These are phyloP conservation scores for Pulveroboletus sp. DNA, from an alignment of 768 basidiomycete genomes.

Conservation along the genomic window DNA sequence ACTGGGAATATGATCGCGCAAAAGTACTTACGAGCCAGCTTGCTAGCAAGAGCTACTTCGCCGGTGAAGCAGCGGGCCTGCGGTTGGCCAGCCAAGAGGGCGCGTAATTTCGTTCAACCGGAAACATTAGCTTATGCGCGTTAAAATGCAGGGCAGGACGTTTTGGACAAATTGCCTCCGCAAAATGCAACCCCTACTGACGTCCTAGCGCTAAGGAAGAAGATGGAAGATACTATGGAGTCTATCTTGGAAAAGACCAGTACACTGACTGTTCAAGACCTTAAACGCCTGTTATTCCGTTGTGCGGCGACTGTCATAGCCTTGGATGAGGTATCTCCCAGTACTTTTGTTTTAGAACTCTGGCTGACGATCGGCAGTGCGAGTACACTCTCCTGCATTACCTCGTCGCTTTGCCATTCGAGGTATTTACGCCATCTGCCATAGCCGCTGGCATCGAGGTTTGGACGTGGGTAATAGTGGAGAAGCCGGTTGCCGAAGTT, in stretches of 20 bases:
- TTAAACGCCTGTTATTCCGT: slow-evolving; percentile 81
- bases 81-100: slow-evolving; percentile 64
- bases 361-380: slow-evolving; percentile 45
- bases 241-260: slow-evolving; percentile 71
- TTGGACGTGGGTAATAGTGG: slow-evolving; percentile 94
- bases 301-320: slow-evolving; percentile 80
- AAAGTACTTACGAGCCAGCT: slow-evolving; percentile 81
- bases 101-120: slow-evolving; percentile 24
- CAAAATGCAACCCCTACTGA: slow-evolving; percentile 55
- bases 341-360: neutral
- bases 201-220: slow-evolving; percentile 58
- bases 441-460: slow-evolving; percentile 86
- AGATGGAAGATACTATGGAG: slow-evolving; percentile 60
- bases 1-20: slow-evolving; percentile 75
- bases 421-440: slow-evolving; percentile 81
- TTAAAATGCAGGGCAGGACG: slow-evolving; percentile 42
- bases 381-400: slow-evolving; percentile 84
- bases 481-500: slow-evolving; percentile 77
- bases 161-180: slow-evolving; percentile 59
- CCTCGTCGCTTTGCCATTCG: slow-evolving; percentile 83
- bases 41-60: slow-evolving; percentile 85
- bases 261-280: slow-evolving; percentile 71
- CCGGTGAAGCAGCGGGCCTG: slow-evolving; percentile 81
- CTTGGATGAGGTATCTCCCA: slow-evolving; percentile 46
- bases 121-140: neutral